Percentiles rank a stretch among this genome's conserved stretches.
Evolutionary conservation across 1,284 basidiomycete species (phyloP).

Genomic region (Ceratobasidium sp.): DNA sequence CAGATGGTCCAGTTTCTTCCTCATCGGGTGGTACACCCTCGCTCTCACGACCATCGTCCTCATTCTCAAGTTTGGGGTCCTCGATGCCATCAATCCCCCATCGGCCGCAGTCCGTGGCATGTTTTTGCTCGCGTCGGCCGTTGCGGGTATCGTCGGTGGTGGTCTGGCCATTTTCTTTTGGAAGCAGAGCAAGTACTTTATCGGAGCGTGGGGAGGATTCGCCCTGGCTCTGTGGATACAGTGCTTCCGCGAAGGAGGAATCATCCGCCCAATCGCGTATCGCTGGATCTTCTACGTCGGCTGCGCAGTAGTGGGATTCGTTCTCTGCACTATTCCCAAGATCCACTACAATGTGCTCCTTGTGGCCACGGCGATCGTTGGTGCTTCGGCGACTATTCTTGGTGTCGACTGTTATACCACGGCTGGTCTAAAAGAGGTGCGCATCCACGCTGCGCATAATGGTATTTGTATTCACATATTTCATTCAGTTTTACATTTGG

Average conservation of each 20-base stretch:
- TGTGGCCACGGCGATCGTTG: slow-evolving; percentile 83
- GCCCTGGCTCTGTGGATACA: slow-evolving; percentile 87
- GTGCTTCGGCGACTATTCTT: slow-evolving; percentile 90
- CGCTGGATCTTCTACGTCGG: slow-evolving; percentile 90
- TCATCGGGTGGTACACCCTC: slow-evolving; percentile 88
- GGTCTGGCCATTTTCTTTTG: slow-evolving; percentile 88
- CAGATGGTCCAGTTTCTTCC: slow-evolving; percentile 93
- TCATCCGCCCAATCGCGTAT: slow-evolving; percentile 75
- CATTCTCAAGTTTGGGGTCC: slow-evolving; percentile 87
- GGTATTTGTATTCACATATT: background rate
- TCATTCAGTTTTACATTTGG: slow-evolving; percentile 85
- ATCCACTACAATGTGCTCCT: slow-evolving; percentile 83
- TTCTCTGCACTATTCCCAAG: slow-evolving; percentile 68
- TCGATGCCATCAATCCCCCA: slow-evolving; percentile 82
- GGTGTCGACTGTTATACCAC: slow-evolving; percentile 94
- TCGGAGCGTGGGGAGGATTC: slow-evolving; percentile 89
- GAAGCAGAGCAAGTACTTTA: slow-evolving; percentile 84
- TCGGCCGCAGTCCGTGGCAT: slow-evolving; percentile 79
- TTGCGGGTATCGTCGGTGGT: slow-evolving; percentile 84
- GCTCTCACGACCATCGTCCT: slow-evolving; percentile 86
- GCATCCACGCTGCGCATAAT: slow-evolving; percentile 39
- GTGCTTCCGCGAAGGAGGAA: slow-evolving; percentile 79
- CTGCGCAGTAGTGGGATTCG: slow-evolving; percentile 60
- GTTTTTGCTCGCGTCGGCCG: slow-evolving; percentile 82
- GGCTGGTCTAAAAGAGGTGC: slow-evolving; percentile 85